Evolutionary conservation across 2,329 filamentous ascomycete genomes (phyloP).

Genomic region (Penicillium capsulatum): DNA sequence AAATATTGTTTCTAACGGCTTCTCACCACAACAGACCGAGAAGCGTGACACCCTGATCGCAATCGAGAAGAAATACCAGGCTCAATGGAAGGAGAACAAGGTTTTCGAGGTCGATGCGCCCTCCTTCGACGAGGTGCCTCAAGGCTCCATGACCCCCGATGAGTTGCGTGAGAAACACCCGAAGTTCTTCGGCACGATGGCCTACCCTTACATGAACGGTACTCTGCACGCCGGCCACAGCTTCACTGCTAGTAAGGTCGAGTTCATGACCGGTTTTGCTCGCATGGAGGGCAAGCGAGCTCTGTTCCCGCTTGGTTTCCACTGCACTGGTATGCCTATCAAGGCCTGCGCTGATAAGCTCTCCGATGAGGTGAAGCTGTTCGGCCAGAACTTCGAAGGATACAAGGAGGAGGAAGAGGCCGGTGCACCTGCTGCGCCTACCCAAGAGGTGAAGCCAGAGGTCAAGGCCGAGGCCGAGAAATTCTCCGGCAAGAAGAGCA

Average conservation of each 20-base stretch:
- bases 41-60: slow-evolving; percentile 32
- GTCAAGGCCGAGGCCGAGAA: slow-evolving; percentile 81
- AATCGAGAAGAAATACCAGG: slow-evolving; percentile 84
- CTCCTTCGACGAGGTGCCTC: slow-evolving; percentile 69
- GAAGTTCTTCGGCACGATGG: slow-evolving; percentile 85
- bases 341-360: slow-evolving; percentile 97
- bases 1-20: slow-evolving; percentile 6
- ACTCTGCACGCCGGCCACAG: slow-evolving; percentile 85
- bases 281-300: slow-evolving; percentile 85
- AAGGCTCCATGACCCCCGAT: slow-evolving; percentile 66
- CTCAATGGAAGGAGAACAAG: slow-evolving; percentile 70
- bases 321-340: slow-evolving; percentile 97
- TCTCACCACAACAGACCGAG: slow-evolving; percentile 24
- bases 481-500: slow-evolving; percentile 88
- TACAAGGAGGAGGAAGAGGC: slow-evolving; percentile 63
- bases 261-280: slow-evolving; percentile 82
- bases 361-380: slow-evolving; percentile 79
- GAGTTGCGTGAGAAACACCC: slow-evolving; percentile 76
- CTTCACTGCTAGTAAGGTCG: slow-evolving; percentile 88
- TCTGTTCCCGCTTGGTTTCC: slow-evolving; percentile 89
- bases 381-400: slow-evolving; percentile 78
- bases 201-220: slow-evolving; percentile 80
- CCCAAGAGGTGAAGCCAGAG: slow-evolving; percentile 54
- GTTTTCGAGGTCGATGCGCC: slow-evolving; percentile 87
- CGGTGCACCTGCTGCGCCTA: slow-evolving; percentile 49